Evolutionary conservation across 1,139 yeast species (phyloP).

Genomic region (Saccharomyces hybrid): DNA sequence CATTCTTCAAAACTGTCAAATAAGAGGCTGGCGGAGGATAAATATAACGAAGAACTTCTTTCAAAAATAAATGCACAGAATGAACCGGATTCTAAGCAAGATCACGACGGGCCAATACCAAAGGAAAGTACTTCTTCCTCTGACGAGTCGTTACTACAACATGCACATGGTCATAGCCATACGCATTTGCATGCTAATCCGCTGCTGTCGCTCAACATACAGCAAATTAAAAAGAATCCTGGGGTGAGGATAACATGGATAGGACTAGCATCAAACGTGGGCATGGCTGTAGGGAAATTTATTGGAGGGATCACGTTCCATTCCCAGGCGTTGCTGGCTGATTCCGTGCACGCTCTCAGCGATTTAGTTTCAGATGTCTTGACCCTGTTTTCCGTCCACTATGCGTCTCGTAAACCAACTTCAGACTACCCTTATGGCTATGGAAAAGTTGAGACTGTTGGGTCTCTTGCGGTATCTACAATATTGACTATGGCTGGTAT

Average conservation of each 20-base stretch:
- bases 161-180: slow-evolving; percentile 33
- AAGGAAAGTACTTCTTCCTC: slow-evolving; percentile 3
- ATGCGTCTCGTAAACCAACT: slow-evolving; percentile 61
- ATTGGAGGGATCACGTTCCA: slow-evolving; percentile 87
- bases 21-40: neutral
- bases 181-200: slow-evolving; percentile 33
- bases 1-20: neutral
- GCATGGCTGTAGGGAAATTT: slow-evolving; percentile 81
- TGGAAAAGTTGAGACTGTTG: slow-evolving; percentile 88
- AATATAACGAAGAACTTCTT: neutral
- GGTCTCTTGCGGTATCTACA: slow-evolving; percentile 80
- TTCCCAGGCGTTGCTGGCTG: slow-evolving; percentile 90
- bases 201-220: slow-evolving; percentile 33
- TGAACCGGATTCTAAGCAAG: slow-evolving; percentile 4
- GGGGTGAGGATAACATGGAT: slow-evolving; percentile 92
- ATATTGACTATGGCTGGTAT: slow-evolving; percentile 80
- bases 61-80: neutral
- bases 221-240: slow-evolving; percentile 50
- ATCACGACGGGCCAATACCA: neutral
- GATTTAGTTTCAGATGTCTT: slow-evolving; percentile 85
- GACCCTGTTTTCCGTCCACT: slow-evolving; percentile 81
- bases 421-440: slow-evolving; percentile 73
- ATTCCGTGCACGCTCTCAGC: slow-evolving; percentile 84
- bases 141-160: slow-evolving; percentile 31
- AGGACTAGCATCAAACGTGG: slow-evolving; percentile 74